Conservation (phyloP, 2,329 filamentous ascomycete genomes). For the Penicillium oxalicum region DNA sequence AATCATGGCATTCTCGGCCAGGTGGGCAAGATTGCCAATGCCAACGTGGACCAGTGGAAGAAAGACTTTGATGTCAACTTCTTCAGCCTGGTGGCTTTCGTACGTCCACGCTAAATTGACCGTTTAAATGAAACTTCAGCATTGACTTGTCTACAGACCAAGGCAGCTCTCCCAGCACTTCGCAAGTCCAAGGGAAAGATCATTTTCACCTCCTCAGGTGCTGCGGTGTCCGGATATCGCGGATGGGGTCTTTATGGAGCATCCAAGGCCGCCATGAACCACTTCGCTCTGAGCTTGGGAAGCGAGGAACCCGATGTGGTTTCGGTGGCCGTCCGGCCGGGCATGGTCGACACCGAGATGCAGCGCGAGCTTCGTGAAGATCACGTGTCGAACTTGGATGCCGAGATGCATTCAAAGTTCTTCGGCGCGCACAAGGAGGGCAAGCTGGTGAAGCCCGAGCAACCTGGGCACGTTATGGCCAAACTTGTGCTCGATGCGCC, state of each 20-base stretch:
- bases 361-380: slow-evolving; percentile 64
- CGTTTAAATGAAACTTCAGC: neutral
- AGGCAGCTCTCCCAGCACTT: slow-evolving; percentile 28
- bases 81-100: slow-evolving; percentile 73
- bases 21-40: slow-evolving; percentile 63
- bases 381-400: slow-evolving; percentile 57
- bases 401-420: slow-evolving; percentile 58
- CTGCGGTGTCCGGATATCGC: slow-evolving; percentile 26
- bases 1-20: slow-evolving; percentile 83
- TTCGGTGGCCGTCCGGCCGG: slow-evolving; percentile 28
- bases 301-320: slow-evolving; percentile 25
- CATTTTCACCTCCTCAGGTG: slow-evolving; percentile 34
- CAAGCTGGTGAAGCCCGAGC: slow-evolving; percentile 69
- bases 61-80: slow-evolving; percentile 75
- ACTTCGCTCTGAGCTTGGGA: slow-evolving; percentile 25
- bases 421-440: slow-evolving; percentile 63
- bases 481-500: slow-evolving; percentile 63
- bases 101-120: slow-evolving; percentile 39
- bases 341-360: slow-evolving; percentile 34
- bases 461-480: slow-evolving; percentile 81
- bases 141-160: slow-evolving; percentile 18
- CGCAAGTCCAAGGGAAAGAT: slow-evolving; percentile 32
- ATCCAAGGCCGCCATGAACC: slow-evolving; percentile 35
- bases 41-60: slow-evolving; percentile 68
- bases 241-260: slow-evolving; percentile 35